These are phyloP conservation scores for Nevesoporus exiguus DNA, from an alignment of 768 basidiomycete genomes.

Conservation along the genomic window DNA sequence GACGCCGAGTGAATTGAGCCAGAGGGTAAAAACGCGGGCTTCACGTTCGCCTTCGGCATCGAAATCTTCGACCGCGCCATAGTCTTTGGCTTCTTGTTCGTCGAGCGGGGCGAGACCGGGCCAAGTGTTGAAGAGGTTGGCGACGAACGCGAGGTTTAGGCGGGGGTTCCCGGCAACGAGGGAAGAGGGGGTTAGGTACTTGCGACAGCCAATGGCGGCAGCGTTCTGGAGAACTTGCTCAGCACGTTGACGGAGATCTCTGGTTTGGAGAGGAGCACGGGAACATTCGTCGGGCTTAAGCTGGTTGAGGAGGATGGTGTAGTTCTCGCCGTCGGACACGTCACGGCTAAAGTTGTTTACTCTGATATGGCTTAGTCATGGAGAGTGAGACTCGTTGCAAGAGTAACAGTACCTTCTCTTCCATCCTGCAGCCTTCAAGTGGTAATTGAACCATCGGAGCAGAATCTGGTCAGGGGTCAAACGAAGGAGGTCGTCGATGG, in stretches of 20 bases:
- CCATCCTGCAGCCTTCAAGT: conserved; percentile 94
- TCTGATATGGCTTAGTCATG: conserved; percentile 38
- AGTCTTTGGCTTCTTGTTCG: conserved; percentile 89
- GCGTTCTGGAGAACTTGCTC: conserved; percentile 95
- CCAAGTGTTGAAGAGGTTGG: conserved; percentile 97
- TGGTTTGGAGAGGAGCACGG: conserved; percentile 82
- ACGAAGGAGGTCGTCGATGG: conserved; percentile 89
- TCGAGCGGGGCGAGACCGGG: conserved; percentile 94
- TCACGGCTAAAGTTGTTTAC: conserved; percentile 98
- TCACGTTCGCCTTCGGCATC: conserved; percentile 99
- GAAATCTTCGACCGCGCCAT: conserved; percentile 90
- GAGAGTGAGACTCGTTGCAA: neutral
- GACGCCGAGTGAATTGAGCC: conserved; percentile 96
- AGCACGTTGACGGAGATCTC: conserved; percentile 78
- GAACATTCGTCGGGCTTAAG: conserved; percentile 94
- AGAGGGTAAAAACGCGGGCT: conserved; percentile 95
- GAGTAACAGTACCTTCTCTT: conserved; percentile 57
- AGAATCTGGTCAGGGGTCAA: conserved; percentile 97
- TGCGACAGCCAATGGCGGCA: conserved; percentile 88
- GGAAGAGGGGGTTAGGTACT: conserved; percentile 90
- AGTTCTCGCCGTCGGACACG: conserved; percentile 97
- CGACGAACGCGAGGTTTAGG: conserved; percentile 96
- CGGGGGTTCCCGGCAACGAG: conserved; percentile 94
- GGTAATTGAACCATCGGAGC: conserved; percentile 98
- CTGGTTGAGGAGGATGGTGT: conserved; percentile 93